Evolutionary conservation across 768 basidiomycete species (phyloP), one percentile per base, ranked within the genome.

Genomic region (Punctularia strigosozonata): DNA sequence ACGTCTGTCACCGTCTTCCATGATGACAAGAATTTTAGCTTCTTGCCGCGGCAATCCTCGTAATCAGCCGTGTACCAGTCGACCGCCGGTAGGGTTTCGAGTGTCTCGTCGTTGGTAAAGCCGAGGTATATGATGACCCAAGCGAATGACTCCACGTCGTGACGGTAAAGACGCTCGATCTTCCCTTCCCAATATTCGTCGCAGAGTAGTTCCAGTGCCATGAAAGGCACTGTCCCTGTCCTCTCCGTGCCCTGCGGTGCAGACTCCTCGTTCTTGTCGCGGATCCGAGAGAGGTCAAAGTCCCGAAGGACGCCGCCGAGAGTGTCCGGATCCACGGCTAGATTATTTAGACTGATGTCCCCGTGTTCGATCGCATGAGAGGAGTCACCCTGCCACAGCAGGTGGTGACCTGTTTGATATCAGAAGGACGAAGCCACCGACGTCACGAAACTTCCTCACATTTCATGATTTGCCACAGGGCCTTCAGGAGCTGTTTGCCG

Each of bases 71-170:
- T n/a, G n/a, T n/a, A n/a, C n/a, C n/a, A n/a, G n/a, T n/a, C n/a
- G n/a, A n/a, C n/a, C n/a, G n/a, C n/a, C n/a, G n/a, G n/a, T n/a
- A n/a, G n/a, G n/a, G n/a, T n/a, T n/a, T n/a, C n/a, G n/a, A n/a
- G n/a, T n/a, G n/a, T n/a, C n/a, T n/a, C n/a, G n/a, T n/a, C n/a
- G n/a, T n/a, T n/a, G n/a, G n/a, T n/a, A n/a, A n/a, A n/a, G n/a
- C n/a, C n/a, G n/a, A n/a, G n/a, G n/a, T n/a, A n/a, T n/a, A n/a
- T n/a, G n/a, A 32, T 4, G 18, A 53, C 48, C 56, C 60, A 63
- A 3, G 50, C 39, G 32, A 60, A 56, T 8, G 62, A 50, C 41
- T 62, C 60, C n/a, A 50, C 24, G 28, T 62, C 59, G 39, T 62
- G 57, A 15, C 50, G 46, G 25, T 62, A 62, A 5, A 39, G 31